Evolutionary conservation across 495 filamentous ascomycete genomes (phyloP), one percentile per base, ranked within the genome.

Genomic region (Talaromyces ruber): DNA sequence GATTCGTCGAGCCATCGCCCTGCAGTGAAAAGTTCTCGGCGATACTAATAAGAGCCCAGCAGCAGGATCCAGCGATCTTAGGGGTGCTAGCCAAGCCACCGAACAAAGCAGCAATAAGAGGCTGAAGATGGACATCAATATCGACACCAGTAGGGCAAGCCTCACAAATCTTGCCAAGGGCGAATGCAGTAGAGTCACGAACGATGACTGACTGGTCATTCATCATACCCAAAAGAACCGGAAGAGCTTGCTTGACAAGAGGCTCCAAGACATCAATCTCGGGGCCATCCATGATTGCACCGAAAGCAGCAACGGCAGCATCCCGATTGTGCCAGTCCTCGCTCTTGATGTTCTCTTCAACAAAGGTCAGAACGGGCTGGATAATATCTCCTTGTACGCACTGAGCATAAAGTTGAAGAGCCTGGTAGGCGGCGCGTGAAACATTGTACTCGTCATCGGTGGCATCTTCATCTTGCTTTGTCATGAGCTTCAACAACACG

Each of bases 31-130:
- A 98, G 30, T 92, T 87, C 67, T 98, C 94, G 25, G 93, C 93
- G 63, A 98, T 85, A 70, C 97, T 98, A 93, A 98, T 98, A 64
- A 98, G 76, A 37, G 94, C 92, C 93, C 95, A 98, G 77, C 94
- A 98, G 84, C 95, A 98, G 21, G 95, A 98, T 62, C 88, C 86
- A 51, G 94, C 94, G 86, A 98, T 98, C 81, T 96, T 97, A 47
- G 93, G 87, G 71, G 90, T 93, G 77, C 90, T 95, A 58, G 92
- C 83, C 59, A 97, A 80, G 52, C 93, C 94, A 52, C 84, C 85
- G 75, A 98, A 98, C n/a, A 98, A 84, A 60, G 92, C 88, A 32
- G 82, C 81, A 65, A 98, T 91, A 57, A 98, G 79, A 24, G 87
- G 83, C 61, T 91, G 87, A 8, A 98, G 83, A 73, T 97, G 91